phyloP scores from a whole-genome alignment of 2,329 filamentous ascomycete species.

The Hypoxylon sp. region DNA sequence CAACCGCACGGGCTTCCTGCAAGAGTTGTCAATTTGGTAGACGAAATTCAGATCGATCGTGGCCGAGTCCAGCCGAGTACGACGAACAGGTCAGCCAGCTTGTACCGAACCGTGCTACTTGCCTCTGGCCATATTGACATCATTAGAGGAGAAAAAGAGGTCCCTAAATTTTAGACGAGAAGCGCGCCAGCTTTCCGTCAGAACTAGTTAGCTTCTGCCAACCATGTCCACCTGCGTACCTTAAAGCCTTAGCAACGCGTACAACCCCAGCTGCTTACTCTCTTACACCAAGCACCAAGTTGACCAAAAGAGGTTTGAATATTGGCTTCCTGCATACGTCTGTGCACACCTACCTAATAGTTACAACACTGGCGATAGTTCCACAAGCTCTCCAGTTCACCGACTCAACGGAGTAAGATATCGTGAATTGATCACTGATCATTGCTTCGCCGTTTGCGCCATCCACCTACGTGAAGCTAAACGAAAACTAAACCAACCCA shows the following conservation, averaged over 20 bases:
- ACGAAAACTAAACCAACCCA: conserved; percentile 14
- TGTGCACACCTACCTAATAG: too few species aligned
- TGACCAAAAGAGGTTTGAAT: conserved; percentile 2
- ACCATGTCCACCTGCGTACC: conserved; percentile 3
- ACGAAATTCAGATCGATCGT: conserved; percentile 11
- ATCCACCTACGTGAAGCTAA: conserved; percentile 13
- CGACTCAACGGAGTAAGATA: conserved; percentile 13
- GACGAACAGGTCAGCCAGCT: conserved; percentile 1
- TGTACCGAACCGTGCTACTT: conserved; percentile 12
- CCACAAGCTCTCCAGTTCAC: conserved; percentile 18
- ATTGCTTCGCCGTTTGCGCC: conserved; percentile 12
- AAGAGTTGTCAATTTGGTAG: conserved; percentile 1
- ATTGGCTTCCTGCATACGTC: too few species aligned
- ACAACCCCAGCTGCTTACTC: conserved; percentile 24
- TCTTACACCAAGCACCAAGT: conserved; percentile 14
- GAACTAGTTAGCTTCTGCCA: conserved; percentile 14
- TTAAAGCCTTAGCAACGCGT: conserved; percentile 14
- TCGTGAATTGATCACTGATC: conserved; percentile 9
- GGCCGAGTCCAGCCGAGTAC: conserved; percentile 16
- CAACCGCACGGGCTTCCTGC: conserved; percentile 7
- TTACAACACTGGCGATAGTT: conserved; percentile 4
- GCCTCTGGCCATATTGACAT: conserved; percentile 22
- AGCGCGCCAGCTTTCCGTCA: conserved; percentile 5
- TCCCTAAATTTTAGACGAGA: conserved; percentile 9
- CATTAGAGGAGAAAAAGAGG: conserved; percentile 6